These are phyloP conservation scores for Schoenoplectus tabernaemontani DNA, from an alignment of 202 grass and related monocot species.

Conservation along the genomic window DNA sequence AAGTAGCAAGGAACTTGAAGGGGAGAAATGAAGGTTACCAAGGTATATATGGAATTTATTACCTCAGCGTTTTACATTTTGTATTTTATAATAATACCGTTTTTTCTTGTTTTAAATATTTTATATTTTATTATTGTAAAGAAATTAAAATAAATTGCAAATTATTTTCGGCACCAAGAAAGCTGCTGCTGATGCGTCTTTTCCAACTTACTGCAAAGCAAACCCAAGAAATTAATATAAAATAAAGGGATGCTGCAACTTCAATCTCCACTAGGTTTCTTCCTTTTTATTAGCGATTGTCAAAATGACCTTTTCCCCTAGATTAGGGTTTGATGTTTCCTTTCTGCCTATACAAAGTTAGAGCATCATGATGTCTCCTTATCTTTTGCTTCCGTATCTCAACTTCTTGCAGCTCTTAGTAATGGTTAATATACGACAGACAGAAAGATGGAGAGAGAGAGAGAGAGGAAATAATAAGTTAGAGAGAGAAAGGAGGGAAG, in stretches of 20 bases:
- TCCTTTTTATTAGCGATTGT: slow-evolving; percentile 15
- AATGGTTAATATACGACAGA: slow-evolving; percentile 6
- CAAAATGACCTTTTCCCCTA: slow-evolving; percentile 19
- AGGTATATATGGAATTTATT: no score
- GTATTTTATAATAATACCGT: no score
- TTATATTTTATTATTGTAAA: slow-evolving; percentile 1
- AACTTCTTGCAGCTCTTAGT: slow-evolving; percentile 11
- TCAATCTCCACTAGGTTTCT: slow-evolving; percentile 18
- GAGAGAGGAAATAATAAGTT: slow-evolving; percentile 19
- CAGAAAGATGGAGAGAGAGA: not conserved
- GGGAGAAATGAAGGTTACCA: not conserved
- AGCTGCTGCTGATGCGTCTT: slow-evolving; percentile 49
- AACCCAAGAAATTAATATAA: slow-evolving; percentile 19
- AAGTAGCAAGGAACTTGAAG: not conserved
- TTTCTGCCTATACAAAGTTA: slow-evolving; percentile 6
- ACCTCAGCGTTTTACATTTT: not conserved
- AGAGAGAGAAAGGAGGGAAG: slow-evolving; percentile 28
- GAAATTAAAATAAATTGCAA: not conserved
- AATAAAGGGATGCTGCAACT: not conserved
- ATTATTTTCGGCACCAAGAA: slow-evolving; percentile 28
- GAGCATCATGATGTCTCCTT: slow-evolving; percentile 21
- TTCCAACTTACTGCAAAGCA: slow-evolving; percentile 44
- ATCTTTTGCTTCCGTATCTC: slow-evolving; percentile 19
- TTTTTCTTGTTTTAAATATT: no score
- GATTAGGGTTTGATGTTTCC: slow-evolving; percentile 48